These are phyloP conservation scores for Talaromyces sp. DNA, from an alignment of 2,329 filamentous ascomycete genomes.

Conservation along the genomic window DNA sequence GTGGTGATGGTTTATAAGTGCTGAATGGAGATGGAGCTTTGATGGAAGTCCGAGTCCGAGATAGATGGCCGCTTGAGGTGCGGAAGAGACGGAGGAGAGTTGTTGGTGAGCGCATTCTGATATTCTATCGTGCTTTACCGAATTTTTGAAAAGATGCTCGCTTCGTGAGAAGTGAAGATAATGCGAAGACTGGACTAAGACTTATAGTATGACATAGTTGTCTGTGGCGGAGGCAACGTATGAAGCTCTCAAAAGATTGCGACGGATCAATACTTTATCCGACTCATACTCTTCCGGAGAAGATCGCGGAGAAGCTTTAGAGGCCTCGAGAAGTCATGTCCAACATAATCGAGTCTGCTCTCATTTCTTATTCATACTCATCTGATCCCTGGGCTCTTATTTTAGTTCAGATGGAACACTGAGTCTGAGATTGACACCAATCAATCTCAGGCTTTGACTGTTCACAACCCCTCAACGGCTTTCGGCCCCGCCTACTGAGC, in stretches of 20 bases:
- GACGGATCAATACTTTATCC: conserved; percentile 28
- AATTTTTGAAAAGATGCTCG: not conserved
- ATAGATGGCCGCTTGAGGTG: conserved; percentile 18
- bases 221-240: conserved; percentile 1
- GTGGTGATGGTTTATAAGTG: not conserved
- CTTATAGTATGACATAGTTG: not conserved
- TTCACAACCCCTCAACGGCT: not conserved
- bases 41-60: conserved; percentile 21
- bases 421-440: conserved; percentile 1
- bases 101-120: conserved; percentile 23
- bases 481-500: conserved; percentile 13
- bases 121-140: not conserved
- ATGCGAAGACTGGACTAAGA: not conserved
- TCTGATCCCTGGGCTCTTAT: not conserved
- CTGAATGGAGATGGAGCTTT: conserved; percentile 1
- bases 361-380: not conserved
- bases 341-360: not conserved
- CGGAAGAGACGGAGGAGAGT: conserved; percentile 25
- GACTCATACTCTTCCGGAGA: conserved; percentile 24
- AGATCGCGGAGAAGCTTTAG: conserved; percentile 11
- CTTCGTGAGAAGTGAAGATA: not conserved
- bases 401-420: conserved; percentile 3
- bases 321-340: not conserved
- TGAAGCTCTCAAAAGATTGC: conserved; percentile 17
- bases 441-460: conserved; percentile 15